Evolutionary conservation across 139 green algal species (phyloP).

Genomic region (Picochlorum sp.): DNA sequence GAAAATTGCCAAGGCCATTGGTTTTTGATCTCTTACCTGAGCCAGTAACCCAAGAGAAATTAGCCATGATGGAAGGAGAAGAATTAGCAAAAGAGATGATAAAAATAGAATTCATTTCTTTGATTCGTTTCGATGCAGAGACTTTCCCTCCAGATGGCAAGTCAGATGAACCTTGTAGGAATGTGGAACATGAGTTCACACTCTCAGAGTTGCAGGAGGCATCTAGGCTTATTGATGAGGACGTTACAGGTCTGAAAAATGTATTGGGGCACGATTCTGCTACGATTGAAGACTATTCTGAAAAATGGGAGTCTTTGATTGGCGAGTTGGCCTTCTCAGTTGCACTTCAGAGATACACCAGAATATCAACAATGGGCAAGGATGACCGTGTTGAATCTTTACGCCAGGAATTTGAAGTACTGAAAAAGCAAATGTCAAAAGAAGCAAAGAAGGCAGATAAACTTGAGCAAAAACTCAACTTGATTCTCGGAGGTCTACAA

Average conservation of each 20-base stretch:
- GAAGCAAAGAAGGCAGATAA: constrained; percentile 58
- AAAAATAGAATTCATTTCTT: constrained; percentile 1
- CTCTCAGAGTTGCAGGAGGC: background rate
- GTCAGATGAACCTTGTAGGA: background rate
- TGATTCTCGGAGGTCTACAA: constrained; percentile 41
- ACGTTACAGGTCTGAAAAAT: background rate
- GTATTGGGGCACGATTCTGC: background rate
- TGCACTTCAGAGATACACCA: constrained; percentile 30
- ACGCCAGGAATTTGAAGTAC: constrained; percentile 44
- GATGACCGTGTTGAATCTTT: constrained; percentile 38
- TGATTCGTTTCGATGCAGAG: constrained; percentile 55
- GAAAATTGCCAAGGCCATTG: constrained; percentile 56
- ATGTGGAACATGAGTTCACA: background rate
- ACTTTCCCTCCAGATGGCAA: constrained; percentile 40
- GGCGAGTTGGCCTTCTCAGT: constrained; percentile 63
- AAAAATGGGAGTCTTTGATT: constrained; percentile 29
- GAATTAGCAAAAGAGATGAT: constrained; percentile 66
- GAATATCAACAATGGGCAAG: constrained; percentile 34
- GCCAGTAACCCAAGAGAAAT: constrained; percentile 6
- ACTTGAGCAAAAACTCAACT: constrained; percentile 52
- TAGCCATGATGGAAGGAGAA: background rate
- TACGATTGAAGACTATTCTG: constrained; percentile 33
- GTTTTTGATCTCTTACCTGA: constrained; percentile 28
- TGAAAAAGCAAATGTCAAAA: constrained; percentile 59
- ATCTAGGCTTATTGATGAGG: background rate